Percentiles rank a stretch among this genome's conserved stretches.
Evolutionary conservation across 768 basidiomycete genomes (phyloP).

Genomic region (Suillus tomentosus): DNA sequence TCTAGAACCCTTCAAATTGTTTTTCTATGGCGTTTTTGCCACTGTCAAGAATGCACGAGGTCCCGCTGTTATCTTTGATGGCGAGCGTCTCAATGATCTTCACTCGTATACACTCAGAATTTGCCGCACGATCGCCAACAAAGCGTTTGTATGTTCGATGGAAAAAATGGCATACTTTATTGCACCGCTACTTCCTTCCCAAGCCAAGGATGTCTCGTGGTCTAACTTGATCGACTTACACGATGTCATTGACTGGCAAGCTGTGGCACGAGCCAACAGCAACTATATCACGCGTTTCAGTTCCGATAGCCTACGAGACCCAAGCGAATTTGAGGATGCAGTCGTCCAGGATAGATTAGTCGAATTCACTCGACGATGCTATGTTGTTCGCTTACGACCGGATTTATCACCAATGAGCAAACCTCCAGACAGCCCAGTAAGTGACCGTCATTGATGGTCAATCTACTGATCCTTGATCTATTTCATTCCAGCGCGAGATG

Average conservation of each 20-base stretch:
- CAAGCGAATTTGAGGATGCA: constrained; percentile 53
- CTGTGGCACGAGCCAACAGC: constrained; percentile 51
- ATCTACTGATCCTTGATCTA: constrained; percentile 8
- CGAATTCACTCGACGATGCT: constrained; percentile 77
- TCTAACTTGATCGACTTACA: constrained; percentile 31
- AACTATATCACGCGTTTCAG: constrained; percentile 53
- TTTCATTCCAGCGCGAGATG: constrained; percentile 55
- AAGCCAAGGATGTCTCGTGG: constrained; percentile 16
- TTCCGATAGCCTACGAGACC: constrained; percentile 35
- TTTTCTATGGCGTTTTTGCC: constrained; percentile 50
- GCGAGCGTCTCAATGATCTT: constrained; percentile 48
- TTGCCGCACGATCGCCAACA: constrained; percentile 65
- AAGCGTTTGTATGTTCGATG: constrained; percentile 56
- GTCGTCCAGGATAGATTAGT: constrained; percentile 75
- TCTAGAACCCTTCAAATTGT: constrained; percentile 58
- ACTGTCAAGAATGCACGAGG: constrained; percentile 47
- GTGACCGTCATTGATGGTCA: constrained; percentile 28
- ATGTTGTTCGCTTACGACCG: constrained; percentile 51
- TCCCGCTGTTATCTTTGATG: constrained; percentile 50
- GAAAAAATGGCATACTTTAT: constrained; percentile 66
- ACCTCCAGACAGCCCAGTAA: constrained; percentile 62
- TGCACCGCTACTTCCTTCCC: constrained; percentile 54
- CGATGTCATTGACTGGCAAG: constrained; percentile 63
- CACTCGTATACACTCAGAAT: constrained; percentile 65
- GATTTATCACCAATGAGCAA: constrained; percentile 78